Percentiles rank a stretch among this genome's conserved stretches.
phyloP scores from a whole-genome alignment of 1,284 basidiomycete genomes.

The Puccinia polysora region DNA sequence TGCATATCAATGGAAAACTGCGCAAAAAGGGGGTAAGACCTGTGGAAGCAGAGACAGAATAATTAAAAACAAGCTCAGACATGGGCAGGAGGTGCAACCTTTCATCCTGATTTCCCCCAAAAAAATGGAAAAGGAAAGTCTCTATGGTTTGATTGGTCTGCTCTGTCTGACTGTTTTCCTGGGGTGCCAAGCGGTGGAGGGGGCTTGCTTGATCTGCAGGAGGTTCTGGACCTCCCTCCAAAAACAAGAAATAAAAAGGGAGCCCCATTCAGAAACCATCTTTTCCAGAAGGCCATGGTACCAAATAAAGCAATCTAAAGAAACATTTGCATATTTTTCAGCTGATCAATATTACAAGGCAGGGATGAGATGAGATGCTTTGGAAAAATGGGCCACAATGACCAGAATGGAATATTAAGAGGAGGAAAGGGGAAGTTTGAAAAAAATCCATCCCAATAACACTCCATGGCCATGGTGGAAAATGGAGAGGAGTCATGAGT shows the following conservation, averaged over 20 bases:
- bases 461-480: constrained; percentile 47
- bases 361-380: background rate
- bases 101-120: constrained; percentile 43
- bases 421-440: background rate
- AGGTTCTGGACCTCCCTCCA: background rate
- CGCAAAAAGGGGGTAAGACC: constrained; percentile 54
- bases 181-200: constrained; percentile 6
- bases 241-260: background rate
- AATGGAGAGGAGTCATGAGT: constrained; percentile 52
- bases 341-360: background rate
- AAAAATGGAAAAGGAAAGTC: constrained; percentile 47
- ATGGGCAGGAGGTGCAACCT: constrained; percentile 44
- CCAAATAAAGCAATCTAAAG: background rate
- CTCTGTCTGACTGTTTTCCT: background rate
- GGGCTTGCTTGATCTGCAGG: background rate
- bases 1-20: constrained; percentile 54
- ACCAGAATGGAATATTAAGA: constrained; percentile 47
- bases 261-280: background rate
- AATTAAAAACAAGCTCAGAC: constrained; percentile 53
- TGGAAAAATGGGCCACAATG: background rate
- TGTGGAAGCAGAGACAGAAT: constrained; percentile 49
- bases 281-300: background rate
- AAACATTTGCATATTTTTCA: background rate
- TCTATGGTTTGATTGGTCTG: background rate
- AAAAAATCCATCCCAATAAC: constrained; percentile 17